phyloP scores from a whole-genome alignment of 2,329 filamentous ascomycete species.

The Trichoderma sp. region DNA sequence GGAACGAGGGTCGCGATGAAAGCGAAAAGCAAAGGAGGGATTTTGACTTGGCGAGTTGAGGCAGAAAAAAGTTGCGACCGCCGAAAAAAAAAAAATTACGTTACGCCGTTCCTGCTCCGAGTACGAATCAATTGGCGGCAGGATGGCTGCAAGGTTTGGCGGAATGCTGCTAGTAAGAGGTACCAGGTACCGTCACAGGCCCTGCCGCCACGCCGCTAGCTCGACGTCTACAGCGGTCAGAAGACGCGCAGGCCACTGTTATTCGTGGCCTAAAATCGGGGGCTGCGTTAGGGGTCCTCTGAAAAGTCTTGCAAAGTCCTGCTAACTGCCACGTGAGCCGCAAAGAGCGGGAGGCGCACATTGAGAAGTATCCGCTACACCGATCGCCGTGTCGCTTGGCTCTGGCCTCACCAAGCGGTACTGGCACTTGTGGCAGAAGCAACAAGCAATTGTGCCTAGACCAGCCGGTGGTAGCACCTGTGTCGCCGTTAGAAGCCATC shows the following conservation, averaged over 20 bases:
- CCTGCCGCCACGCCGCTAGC: slow-evolving; percentile 3
- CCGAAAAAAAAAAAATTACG: slow-evolving; percentile 15
- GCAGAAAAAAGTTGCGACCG: background rate
- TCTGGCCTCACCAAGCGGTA: background rate
- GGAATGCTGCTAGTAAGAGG: slow-evolving; percentile 7
- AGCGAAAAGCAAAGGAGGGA: background rate
- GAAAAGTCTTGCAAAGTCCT: background rate
- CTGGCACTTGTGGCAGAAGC: no score
- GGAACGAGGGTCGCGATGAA: background rate
- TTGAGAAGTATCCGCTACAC: background rate
- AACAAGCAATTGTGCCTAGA: background rate
- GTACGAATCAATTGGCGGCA: slow-evolving; percentile 12
- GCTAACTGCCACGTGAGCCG: slow-evolving; percentile 13
- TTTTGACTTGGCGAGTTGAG: background rate
- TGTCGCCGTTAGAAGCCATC: background rate
- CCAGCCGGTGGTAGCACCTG: background rate
- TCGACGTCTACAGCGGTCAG: slow-evolving; percentile 19
- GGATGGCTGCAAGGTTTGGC: slow-evolving; percentile 21
- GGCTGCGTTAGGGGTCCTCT: background rate
- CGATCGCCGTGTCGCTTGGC: background rate
- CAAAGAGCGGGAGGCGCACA: background rate
- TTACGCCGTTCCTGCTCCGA: background rate
- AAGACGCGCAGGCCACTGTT: background rate
- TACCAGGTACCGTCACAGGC: slow-evolving; percentile 8
- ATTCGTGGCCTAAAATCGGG: background rate